A percentile compares a stretch with the other conserved stretches of the same genome.
phyloP scores from a whole-genome alignment of 176 grass and related monocot genomes.

The Pharus latifolius region DNA sequence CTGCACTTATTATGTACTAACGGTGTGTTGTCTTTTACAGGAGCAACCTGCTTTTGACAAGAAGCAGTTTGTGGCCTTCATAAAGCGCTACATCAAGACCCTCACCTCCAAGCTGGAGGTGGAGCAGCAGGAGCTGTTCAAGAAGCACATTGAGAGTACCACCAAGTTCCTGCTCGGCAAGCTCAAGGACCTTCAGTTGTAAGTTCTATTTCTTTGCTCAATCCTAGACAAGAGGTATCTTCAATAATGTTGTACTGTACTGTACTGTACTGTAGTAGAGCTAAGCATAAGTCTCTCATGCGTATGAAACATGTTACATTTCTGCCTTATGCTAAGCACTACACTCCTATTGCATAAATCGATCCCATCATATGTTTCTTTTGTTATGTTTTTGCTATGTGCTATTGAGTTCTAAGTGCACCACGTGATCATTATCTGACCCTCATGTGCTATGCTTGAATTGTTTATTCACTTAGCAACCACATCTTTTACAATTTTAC shows the following conservation, averaged over 20 bases:
- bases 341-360: too few species aligned
- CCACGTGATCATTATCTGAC: neutral
- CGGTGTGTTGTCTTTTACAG: neutral
- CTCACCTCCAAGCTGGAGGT: slow-evolving; percentile 31
- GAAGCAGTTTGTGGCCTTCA: slow-evolving; percentile 62
- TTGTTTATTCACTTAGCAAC: too few species aligned
- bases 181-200: slow-evolving; percentile 91
- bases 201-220: slow-evolving; percentile 7
- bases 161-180: slow-evolving; percentile 79
- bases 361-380: too few species aligned
- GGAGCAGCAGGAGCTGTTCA: slow-evolving; percentile 43
- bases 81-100: slow-evolving; percentile 84
- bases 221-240: too few species aligned
- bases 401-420: neutral
- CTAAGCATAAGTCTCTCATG: too few species aligned
- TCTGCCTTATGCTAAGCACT: too few species aligned
- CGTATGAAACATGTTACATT: too few species aligned
- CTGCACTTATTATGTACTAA: neutral
- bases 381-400: too few species aligned
- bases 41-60: slow-evolving; percentile 89
- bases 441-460: too few species aligned
- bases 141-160: slow-evolving; percentile 59
- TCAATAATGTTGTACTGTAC: too few species aligned
- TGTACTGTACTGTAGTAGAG: too few species aligned
- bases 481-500: too few species aligned